Conservation (phyloP, 352 stramenopile species). For the Nothophytophthora sp. region DNA sequence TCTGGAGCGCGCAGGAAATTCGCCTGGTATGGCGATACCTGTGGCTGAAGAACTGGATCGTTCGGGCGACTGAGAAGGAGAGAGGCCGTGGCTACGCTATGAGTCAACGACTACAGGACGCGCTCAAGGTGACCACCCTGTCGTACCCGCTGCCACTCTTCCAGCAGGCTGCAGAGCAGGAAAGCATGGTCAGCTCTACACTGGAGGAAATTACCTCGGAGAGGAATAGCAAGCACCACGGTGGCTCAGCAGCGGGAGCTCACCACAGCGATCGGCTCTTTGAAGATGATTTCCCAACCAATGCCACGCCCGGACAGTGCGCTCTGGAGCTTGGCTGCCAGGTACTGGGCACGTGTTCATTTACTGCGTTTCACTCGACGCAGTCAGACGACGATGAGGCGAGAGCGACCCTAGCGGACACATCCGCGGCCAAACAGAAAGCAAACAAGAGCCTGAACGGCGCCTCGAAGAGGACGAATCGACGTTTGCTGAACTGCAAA, state of each 20-base stretch:
- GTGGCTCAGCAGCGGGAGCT: neutral
- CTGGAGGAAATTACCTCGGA: conserved; percentile 53
- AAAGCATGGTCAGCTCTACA: conserved; percentile 65
- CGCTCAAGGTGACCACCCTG: conserved; percentile 68
- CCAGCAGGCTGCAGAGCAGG: conserved; percentile 71
- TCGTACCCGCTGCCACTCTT: conserved; percentile 73
- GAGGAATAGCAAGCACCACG: conserved; percentile 3
- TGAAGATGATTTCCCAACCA: conserved; percentile 69
- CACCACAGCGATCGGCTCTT: conserved; percentile 44
- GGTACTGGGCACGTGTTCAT: conserved; percentile 65
- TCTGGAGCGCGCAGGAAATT: conserved; percentile 74
- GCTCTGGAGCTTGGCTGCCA: conserved; percentile 66
- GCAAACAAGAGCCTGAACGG: conserved; percentile 23
- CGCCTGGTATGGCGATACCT: conserved; percentile 82
- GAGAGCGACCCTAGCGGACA: conserved; percentile 12
- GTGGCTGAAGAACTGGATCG: conserved; percentile 88
- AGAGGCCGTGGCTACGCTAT: conserved; percentile 62
- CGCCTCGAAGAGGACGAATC: conserved; percentile 16
- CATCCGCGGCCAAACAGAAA: conserved; percentile 6
- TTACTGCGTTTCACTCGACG: conserved; percentile 39
- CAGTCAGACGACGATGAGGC: conserved; percentile 11
- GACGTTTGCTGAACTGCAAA: conserved; percentile 56
- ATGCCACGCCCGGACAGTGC: conserved; percentile 70
- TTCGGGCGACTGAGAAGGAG: conserved; percentile 72
- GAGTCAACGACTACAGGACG: conserved; percentile 67